Base-by-base conservation (phyloP, 106 monocot species). In the Xerophyta viscosa region DNA sequence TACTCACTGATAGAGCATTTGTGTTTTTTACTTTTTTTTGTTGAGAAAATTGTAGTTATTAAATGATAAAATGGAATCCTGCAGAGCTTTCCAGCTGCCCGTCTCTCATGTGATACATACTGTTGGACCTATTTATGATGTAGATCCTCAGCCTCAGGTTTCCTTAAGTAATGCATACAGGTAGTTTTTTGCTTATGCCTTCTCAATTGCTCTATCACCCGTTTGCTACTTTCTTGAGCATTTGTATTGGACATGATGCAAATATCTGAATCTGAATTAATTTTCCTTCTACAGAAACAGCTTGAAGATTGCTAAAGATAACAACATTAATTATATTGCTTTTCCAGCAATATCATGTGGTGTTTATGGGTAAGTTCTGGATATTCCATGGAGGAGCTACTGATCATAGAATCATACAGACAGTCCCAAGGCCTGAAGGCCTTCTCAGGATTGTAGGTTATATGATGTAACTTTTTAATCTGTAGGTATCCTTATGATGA, bases 291-390 rank as follows among this genome's bases (percentile, higher is more conserved):
- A 50, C 83, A 96, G 96, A 69, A 89, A 73, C 52, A 79, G 76
- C 58, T 73, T 89, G 62, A 72, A 24, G 67, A 62, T 96, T 52
- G 96, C 88, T 36, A 96, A 89, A 76, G 88, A 85, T 60, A 89
- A 85, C 52, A 65, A 56, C 52, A 79, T 96, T 63, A 56, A 79
- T 49, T 96, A 89, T 63, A 85, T 96, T 61, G 89, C 96, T 56
- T 96, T 96, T 45, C 96, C 96, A 46, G 81, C 96, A 51, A 85
- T 96, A 73, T 89, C 96, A 21, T 96, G 96, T 66, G 96, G 96
- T 62, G 76, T 85, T 61, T 96, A 65, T 54, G 49, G 82, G 96
- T 96, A 87, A 61, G 56, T n/a, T 27, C 20, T 20, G 3, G n/a
- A n/a, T n/a, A n/a, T n/a, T n/a, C n/a, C n/a, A n/a, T n/a, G n/a